Evolutionary conservation across 1,139 yeast genomes (phyloP), one percentile per base, ranked within the genome.

Genomic region (Blastobotrys elegans): DNA sequence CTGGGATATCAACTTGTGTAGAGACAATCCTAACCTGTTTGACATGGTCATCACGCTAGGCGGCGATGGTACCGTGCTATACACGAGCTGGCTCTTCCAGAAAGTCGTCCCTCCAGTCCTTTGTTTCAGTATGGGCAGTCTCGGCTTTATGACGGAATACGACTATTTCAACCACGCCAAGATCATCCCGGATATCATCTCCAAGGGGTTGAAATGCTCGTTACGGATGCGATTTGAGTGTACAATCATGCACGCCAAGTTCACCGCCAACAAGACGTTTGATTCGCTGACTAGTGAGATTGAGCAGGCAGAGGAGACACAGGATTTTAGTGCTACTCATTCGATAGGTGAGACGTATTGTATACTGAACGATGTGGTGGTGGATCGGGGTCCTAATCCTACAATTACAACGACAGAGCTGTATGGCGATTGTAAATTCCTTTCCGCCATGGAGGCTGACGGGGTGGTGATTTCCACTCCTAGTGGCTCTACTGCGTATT

Each of bases 401-500:
- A 81, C 83, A 50, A 78, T 88, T 68, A 80, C 89, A 3, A 77
- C 87, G 31, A 70, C 89, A 37, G 96, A 88, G 61, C 75, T 88
- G 24, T 83, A 75, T 62, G 83, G 88, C 26, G 92, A 88, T 64
- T 79, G 77, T 51, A 84, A 84, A 56, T 79, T 80, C 47, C 66
- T 88, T 50, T 88, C 96, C 4, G 77, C 88, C n/a, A 84, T 92
- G 32, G 84, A 85, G 17, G 95, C 94, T 0, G 96, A 88, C 64
- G 96, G 96, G 1, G 72, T 87, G 10, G 83, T 84, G 7, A 80
- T 86, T 49, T 80, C 94, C 11, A 84, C 96, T 0, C 96, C 96
- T 13, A 85, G 95, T 1, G 96, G 96, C 0, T 86, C 95, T 4
- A 88, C 96, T 0, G 96, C 96, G 0, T 88, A 88, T 64, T 84